Base-by-base conservation (phyloP, 805 yeast genomes). In the Kluyveromyces aestuarii region DNA sequence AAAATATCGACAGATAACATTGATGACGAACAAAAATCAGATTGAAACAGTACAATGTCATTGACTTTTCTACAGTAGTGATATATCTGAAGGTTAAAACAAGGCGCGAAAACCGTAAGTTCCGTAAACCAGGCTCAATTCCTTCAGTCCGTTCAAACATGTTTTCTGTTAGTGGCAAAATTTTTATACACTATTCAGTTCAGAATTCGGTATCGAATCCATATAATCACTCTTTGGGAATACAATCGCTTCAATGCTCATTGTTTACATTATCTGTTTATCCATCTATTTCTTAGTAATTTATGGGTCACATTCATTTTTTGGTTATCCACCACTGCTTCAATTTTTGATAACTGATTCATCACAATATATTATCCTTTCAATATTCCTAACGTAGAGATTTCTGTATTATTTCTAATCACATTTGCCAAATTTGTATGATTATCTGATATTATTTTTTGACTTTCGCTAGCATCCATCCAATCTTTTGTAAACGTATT, bases 401-500 rank as follows among this genome's bases (percentile, higher is more conserved):
- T 27, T 16, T 43, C 33, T 35, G 36, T 25, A 17, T 35, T 16
- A 18, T 35, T 37, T 19, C 45, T 43, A 11, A 21, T n/a, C 18
- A 33, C 13, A 19, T 33, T 33, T 14, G 36, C 36, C 17, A 18
- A 16, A n/a, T 35, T 35, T 14, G 13, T 18, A 16, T 21, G 16
- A 36, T 35, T 38, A 17, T 27, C 36, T 6, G 25, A 45, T 19
- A 46, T 16, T 19, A 46, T 37, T 14, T 37, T 36, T 30, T 39
- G 40, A 21, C 47, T 49, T 36, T 52, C 50, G 16, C 41, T 52
- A 17, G 51, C 38, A 41, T 60, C 63, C 2, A 50, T 46, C 66
- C 66, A 63, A 18, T 55, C 52, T 33, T 53, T 53, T 19, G 61
- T 53, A 45, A 63, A 63, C 6, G 53, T 53, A 8, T 47, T 35